Evolutionary conservation across 2,329 filamentous ascomycete species (phyloP).

Genomic region (Neopestalotiopsis sp.): DNA sequence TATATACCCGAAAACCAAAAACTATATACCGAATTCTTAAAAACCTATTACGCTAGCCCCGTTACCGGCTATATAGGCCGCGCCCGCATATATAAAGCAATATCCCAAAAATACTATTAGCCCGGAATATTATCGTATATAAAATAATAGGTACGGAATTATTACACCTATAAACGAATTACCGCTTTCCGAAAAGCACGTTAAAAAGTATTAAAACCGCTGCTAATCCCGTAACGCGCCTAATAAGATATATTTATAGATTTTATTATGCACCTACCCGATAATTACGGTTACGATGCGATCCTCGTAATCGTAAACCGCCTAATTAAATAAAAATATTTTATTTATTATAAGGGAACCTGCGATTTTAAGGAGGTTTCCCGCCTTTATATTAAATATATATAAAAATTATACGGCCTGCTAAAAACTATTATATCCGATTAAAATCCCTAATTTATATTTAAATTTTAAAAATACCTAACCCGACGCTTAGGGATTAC

Average conservation of each 20-base stretch:
- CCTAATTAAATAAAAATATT: not conserved
- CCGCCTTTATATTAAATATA: not conserved
- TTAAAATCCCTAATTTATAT: not conserved
- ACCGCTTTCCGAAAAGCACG: not conserved
- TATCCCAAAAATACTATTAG: not conserved
- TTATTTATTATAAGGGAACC: not conserved
- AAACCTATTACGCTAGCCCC: not conserved
- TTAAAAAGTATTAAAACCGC: not conserved
- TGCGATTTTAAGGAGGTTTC: not conserved
- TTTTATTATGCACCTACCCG: not conserved
- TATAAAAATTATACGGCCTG: not conserved
- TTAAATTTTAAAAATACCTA: not conserved
- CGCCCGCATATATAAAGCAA: not conserved
- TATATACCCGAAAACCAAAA: not conserved
- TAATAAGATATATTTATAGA: not conserved
- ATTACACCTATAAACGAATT: not conserved
- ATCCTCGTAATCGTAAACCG: not conserved
- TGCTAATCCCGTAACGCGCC: not conserved
- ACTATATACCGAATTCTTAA: not conserved
- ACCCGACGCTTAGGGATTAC: not conserved
- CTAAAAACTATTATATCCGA: not conserved
- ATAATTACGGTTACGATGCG: not conserved
- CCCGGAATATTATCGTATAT: not conserved
- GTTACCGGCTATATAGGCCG: not conserved
- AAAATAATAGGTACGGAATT: not conserved